Base-by-base conservation (phyloP, 148 eudicot species). In the Tetragonia tetragonoides region DNA sequence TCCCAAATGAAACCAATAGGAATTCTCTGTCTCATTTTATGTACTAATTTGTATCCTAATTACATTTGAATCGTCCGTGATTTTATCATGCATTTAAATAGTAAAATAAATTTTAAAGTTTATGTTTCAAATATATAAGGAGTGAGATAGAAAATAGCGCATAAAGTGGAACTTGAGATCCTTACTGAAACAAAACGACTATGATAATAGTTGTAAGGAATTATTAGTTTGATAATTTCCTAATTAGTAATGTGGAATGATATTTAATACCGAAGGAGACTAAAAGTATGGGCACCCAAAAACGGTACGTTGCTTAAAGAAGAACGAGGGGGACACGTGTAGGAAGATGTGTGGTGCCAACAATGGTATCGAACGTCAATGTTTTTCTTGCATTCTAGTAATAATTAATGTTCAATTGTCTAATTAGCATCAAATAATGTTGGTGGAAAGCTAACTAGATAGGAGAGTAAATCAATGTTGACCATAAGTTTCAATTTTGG, bases 1-100 rank as follows among this genome's bases (percentile, higher is more conserved):
- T 83, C 80, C 46, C 49, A 47, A 54, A 54, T 0, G 34, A 28
- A 44, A 76, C 81, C n/a, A n/a, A n/a, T n/a, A n/a, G n/a, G n/a
- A n/a, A n/a, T n/a, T n/a, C n/a, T n/a, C n/a, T n/a, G n/a, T n/a
- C n/a, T n/a, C n/a, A n/a, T n/a, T n/a, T n/a, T n/a, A n/a, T n/a
- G n/a, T n/a, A n/a, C n/a, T n/a, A n/a, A n/a, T n/a, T n/a, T n/a
- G n/a, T n/a, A n/a, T n/a, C n/a, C n/a, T n/a, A n/a, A n/a, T n/a
- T n/a, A n/a, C n/a, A n/a, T n/a, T n/a, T n/a, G n/a, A n/a, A n/a
- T n/a, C n/a, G n/a, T n/a, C n/a, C n/a, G n/a, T n/a, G n/a, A n/a
- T n/a, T n/a, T n/a, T n/a, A n/a, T n/a, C n/a, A n/a, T n/a, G n/a
- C n/a, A n/a, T n/a, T n/a, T n/a, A n/a, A n/a, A n/a, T n/a, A n/a